phyloP scores from a whole-genome alignment of 352 stramenopile species.

The Phytophthora melonis region DNA sequence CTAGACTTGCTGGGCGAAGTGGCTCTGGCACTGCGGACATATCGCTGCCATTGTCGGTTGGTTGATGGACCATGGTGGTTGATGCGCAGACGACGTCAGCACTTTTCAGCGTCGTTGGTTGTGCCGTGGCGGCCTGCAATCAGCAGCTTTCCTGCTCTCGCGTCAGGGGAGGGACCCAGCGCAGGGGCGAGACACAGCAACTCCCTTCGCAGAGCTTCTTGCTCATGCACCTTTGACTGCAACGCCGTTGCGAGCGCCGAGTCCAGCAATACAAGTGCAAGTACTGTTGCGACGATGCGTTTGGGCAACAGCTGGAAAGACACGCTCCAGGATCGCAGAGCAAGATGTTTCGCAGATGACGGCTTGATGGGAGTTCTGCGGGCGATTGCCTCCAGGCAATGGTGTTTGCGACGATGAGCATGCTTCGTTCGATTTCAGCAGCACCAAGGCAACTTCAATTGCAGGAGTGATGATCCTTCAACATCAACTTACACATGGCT shows the following conservation, averaged over 20 bases:
- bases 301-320: not conserved
- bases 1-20: not conserved
- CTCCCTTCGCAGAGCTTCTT: no score
- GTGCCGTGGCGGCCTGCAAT: not conserved
- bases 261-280: not conserved
- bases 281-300: not conserved
- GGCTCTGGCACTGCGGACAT: not conserved
- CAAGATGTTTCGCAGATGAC: not conserved
- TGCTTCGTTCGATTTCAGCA: no score
- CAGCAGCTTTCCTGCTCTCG: conserved; percentile 2
- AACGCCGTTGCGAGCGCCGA: no score
- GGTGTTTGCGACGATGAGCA: not conserved
- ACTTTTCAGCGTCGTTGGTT: not conserved
- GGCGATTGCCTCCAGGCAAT: no score
- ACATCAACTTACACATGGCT: conserved; percentile 50
- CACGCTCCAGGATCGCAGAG: not conserved
- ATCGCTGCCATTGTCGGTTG: not conserved
- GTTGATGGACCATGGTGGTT: not conserved
- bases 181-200: not conserved
- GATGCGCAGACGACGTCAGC: not conserved
- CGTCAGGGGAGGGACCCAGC: not conserved
- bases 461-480: conserved; percentile 62
- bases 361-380: not conserved
- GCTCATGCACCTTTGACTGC: no score
- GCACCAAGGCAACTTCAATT: not conserved